Evolutionary conservation across 2,329 filamentous ascomycete species (phyloP), one percentile per base, ranked within the genome.

Genomic region (Trichophaea hybrida): DNA sequence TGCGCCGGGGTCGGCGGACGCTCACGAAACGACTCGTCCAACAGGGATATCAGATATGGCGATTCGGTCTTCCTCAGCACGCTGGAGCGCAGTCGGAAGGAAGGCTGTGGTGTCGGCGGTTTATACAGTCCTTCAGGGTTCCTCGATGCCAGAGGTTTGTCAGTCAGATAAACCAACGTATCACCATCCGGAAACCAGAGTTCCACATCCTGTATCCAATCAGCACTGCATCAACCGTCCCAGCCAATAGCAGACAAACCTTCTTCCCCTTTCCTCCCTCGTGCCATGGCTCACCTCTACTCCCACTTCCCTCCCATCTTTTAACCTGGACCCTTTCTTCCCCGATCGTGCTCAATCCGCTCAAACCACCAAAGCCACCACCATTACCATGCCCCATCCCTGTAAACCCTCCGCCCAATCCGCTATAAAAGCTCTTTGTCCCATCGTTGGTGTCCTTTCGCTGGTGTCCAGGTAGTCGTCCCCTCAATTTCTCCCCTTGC

Each of bases 101-200:
- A 80, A 2, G 78, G 76, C 38, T 75, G 75, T 0, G 75, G 74
- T 1, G 75, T 71, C 2, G 74, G 74, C 5, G 69, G 68, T 60
- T 64, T 65, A 12, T 65, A 65, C 24, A 64, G 54, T 5, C 61
- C 63, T 15, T 59, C 34, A 33, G 61, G 59, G 51, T 64, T 65
- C 37, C 62, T 77, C 73, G 49, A 73, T 72, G 62, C 74, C 74
- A 65, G 60, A 49, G 64, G 66, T 43, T 64, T 65, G 31, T 75
- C 73, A 0, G 76, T 74, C 5, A 82, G 74, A 67, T 76, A 82
- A 1, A 83, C 74, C 7, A 82, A 71, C 12, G 81, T 80, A 61
- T 83, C 80, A 24, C 80, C 80, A 59, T 80, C 78, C 0, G 76
- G 75, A 65, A 82, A 78, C 80, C 80, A 83, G 1, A 82, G 70